phyloP scores from a whole-genome alignment of 441 rosid genomes.

The Hypseocharis bilobata region DNA sequence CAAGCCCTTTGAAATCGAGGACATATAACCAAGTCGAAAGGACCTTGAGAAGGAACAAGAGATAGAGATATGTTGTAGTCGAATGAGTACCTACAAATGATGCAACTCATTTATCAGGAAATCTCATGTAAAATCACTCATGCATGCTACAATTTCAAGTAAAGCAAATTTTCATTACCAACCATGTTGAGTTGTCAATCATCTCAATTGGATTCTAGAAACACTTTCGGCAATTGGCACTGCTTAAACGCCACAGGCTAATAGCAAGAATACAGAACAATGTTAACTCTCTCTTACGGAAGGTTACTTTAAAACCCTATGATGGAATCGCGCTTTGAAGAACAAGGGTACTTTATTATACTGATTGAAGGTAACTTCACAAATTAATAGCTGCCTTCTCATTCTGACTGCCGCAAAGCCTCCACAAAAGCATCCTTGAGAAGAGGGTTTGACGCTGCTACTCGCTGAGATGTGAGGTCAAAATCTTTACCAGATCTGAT shows the following conservation, averaged over 20 bases:
- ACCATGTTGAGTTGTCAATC: background rate
- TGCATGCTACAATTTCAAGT: background rate
- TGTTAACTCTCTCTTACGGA: background rate
- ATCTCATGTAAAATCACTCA: background rate
- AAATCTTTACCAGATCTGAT: constrained; percentile 79
- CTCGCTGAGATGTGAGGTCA: constrained; percentile 64
- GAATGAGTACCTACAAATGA: no score
- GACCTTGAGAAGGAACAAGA: no score
- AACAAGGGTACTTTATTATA: constrained; percentile 6
- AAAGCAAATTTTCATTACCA: constrained; percentile 1
- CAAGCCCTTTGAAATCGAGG: no score
- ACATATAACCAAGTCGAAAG: no score
- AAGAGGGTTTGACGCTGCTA: constrained; percentile 72
- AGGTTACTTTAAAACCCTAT: no score
- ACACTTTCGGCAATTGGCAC: background rate
- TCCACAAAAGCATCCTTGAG: constrained; percentile 63
- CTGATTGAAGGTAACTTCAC: background rate
- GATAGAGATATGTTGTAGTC: no score
- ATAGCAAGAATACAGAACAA: constrained; percentile 10
- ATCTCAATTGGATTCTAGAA: constrained; percentile 1
- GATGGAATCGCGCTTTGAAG: background rate
- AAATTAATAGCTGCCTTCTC: no score
- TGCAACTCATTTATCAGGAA: no score
- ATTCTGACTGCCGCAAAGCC: constrained; percentile 43
- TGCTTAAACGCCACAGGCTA: constrained; percentile 1